Percentiles rank a stretch among this genome's conserved stretches.
Conservation (phyloP, 73 alveolate genomes). For the Stentor coeruleus region DNA sequence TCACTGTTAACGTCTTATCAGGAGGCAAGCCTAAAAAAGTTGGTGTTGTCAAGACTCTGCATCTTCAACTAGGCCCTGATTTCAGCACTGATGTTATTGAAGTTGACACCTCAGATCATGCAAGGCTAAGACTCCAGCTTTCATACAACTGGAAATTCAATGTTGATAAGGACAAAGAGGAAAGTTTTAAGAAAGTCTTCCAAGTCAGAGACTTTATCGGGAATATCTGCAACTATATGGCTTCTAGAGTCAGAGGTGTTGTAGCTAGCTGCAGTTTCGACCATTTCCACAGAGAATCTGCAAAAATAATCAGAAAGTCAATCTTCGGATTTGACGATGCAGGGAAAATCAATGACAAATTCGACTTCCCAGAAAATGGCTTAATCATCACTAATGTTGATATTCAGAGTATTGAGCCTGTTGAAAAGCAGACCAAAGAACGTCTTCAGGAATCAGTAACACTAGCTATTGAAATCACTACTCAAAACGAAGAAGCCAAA, state of each 20-base stretch:
- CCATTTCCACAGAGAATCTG: slow-evolving; percentile 70
- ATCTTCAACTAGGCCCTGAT: slow-evolving; percentile 79
- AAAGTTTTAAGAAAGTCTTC: slow-evolving; percentile 53
- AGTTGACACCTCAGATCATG: slow-evolving; percentile 85
- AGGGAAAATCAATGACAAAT: slow-evolving; percentile 57
- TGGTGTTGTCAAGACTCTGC: slow-evolving; percentile 70
- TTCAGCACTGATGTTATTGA: slow-evolving; percentile 74
- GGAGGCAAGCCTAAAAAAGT: slow-evolving; percentile 81
- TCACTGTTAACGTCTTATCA: slow-evolving; percentile 62
- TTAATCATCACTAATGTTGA: slow-evolving; percentile 67
- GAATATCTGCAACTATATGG: slow-evolving; percentile 67
- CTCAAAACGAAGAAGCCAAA: slow-evolving; percentile 72
- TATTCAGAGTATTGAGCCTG: slow-evolving; percentile 81
- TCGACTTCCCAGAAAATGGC: slow-evolving; percentile 43
- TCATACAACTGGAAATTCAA: slow-evolving; percentile 77
- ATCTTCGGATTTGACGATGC: slow-evolving; percentile 71
- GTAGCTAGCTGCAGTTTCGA: slow-evolving; percentile 68
- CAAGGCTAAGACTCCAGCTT: slow-evolving; percentile 55
- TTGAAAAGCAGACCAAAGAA: slow-evolving; percentile 67
- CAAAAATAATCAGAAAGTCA: slow-evolving; percentile 62
- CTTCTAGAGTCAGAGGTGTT: slow-evolving; percentile 79
- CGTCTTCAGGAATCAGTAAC: slow-evolving; percentile 71
- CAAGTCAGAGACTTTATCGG: slow-evolving; percentile 83
- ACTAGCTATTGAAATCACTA: slow-evolving; percentile 86
- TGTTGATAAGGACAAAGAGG: slow-evolving; percentile 41